Conservation (phyloP, 192 early-diverging fungal species). For the Mortierella hygrophila region DNA sequence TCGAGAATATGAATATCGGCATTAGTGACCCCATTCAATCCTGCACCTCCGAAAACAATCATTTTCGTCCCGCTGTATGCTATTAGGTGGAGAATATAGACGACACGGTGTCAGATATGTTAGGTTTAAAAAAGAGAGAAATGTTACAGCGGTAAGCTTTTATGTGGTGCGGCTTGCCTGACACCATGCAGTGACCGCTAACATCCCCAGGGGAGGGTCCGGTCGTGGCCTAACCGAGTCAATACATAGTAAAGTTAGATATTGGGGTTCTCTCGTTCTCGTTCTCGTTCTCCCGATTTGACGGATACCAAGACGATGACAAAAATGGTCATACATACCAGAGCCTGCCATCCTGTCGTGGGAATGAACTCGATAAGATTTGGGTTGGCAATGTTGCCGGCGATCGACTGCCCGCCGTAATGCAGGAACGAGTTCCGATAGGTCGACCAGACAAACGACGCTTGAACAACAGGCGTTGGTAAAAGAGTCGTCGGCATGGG, state of each 20-base stretch:
- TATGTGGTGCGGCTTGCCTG: not conserved
- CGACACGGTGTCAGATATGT: not conserved
- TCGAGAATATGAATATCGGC: not conserved
- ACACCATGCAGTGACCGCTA: not conserved
- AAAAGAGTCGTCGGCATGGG: not conserved
- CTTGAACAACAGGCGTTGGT: not conserved
- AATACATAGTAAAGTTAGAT: too few relatives aligned
- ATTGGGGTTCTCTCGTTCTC: too few relatives aligned
- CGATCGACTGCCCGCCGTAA: not conserved
- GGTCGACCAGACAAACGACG: not conserved
- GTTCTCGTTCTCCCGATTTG: too few relatives aligned
- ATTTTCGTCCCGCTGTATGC: not conserved
- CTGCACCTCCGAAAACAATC: not conserved
- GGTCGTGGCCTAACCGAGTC: not conserved
- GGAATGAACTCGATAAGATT: not conserved
- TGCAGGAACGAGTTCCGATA: not conserved
- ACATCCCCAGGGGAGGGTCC: not conserved
- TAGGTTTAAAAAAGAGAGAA: not conserved
- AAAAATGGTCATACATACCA: not conserved
- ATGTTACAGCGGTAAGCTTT: not conserved
- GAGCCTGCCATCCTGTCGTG: not conserved
- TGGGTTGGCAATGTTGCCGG: not conserved
- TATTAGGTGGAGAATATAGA: not conserved
- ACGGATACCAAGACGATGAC: not conserved
- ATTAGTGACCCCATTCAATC: not conserved